Conservation (phyloP, 148 eudicot species). For the Polygonum aviculare region DNA sequence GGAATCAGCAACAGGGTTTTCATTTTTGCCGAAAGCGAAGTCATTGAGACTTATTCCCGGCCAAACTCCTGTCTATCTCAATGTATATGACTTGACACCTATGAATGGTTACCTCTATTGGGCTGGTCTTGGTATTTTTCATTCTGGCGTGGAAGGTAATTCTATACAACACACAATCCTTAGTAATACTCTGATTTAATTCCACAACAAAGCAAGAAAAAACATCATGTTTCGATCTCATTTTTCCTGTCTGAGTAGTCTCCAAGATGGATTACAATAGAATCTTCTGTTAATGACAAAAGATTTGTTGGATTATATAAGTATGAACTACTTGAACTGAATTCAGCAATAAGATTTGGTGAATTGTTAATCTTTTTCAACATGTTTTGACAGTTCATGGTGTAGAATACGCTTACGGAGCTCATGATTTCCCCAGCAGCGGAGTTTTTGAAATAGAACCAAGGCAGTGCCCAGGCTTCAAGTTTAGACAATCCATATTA, state of each 20-base stretch:
- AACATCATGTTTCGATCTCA: background rate
- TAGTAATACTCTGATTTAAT: background rate
- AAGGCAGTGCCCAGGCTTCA: constrained; percentile 83
- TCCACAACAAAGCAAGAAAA: background rate
- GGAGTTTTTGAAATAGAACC: constrained; percentile 95
- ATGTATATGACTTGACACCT: constrained; percentile 85
- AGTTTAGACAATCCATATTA: constrained; percentile 63
- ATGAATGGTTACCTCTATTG: constrained; percentile 85
- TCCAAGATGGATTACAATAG: background rate
- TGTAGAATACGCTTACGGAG: constrained; percentile 91
- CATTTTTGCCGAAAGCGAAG: constrained; percentile 49
- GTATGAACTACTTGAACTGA: background rate
- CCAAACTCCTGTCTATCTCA: constrained; percentile 61
- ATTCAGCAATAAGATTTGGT: background rate
- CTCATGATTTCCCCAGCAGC: constrained; percentile 78
- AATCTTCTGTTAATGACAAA: too few relatives aligned
- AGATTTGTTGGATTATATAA: too few relatives aligned
- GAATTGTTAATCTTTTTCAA: background rate
- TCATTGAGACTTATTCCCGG: constrained; percentile 38
- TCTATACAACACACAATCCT: background rate
- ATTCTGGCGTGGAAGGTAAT: constrained; percentile 94
- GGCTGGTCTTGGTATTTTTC: constrained; percentile 94
- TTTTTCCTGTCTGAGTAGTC: background rate
- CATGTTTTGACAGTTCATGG: constrained; percentile 52
- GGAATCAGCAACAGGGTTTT: constrained; percentile 54